Conservation (phyloP, 2,329 filamentous ascomycete genomes). For the Diaporthe caulivora region DNA sequence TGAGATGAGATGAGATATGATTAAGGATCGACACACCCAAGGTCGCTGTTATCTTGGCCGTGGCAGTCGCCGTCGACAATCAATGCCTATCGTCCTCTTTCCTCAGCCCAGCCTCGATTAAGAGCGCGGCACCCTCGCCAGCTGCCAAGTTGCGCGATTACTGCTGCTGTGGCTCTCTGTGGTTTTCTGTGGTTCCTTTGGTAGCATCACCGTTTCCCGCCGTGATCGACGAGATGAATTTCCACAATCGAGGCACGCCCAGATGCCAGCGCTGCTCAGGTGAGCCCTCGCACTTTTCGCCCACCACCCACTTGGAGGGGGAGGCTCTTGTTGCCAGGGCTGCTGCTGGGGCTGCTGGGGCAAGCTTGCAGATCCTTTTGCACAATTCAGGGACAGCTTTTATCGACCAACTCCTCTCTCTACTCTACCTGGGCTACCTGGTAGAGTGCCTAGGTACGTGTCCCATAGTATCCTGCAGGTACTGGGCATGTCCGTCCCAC, state of each 20-base stretch:
- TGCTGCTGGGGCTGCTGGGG: not conserved
- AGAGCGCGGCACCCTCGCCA: slow-evolving; percentile 25
- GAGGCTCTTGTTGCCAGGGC: too few species aligned
- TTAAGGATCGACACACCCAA: slow-evolving; percentile 11
- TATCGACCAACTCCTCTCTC: not conserved
- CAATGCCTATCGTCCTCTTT: slow-evolving; percentile 10
- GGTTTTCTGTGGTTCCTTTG: not conserved
- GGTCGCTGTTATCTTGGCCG: slow-evolving; percentile 3
- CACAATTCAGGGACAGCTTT: slow-evolving; percentile 30
- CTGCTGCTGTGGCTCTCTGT: not conserved
- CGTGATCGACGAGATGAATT: slow-evolving; percentile 23
- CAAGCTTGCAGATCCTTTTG: slow-evolving; percentile 7
- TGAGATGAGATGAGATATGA: slow-evolving; percentile 5
- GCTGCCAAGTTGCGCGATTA: slow-evolving; percentile 27
- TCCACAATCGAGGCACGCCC: slow-evolving; percentile 20
- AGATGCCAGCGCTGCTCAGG: slow-evolving; percentile 24
- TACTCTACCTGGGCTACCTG: too few species aligned
- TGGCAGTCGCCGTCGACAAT: too few species aligned
- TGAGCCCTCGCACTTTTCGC: slow-evolving; percentile 19
- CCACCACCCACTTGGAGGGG: not conserved
- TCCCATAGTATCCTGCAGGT: slow-evolving; percentile 17
- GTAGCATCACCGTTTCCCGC: not conserved
- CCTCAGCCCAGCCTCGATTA: slow-evolving; percentile 3
- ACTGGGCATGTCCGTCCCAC: not conserved
- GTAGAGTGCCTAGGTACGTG: too few species aligned